These are phyloP conservation scores for Erythrophleum fordii DNA, from an alignment of 306 rosid species.

Conservation along the genomic window DNA sequence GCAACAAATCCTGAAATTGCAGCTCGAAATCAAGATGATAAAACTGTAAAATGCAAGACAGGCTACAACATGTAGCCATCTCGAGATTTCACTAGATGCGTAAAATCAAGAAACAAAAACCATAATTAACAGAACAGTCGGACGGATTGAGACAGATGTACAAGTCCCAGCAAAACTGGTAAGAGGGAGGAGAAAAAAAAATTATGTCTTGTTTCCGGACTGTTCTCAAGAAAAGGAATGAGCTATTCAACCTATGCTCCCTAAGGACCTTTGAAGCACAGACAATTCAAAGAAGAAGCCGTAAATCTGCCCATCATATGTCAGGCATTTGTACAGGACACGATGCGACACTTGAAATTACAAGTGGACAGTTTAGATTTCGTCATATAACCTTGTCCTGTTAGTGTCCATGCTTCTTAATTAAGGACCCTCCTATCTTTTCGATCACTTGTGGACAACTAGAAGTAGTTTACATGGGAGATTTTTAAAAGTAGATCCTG, in stretches of 20 bases:
- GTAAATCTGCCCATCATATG: neutral
- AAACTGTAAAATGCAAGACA: neutral
- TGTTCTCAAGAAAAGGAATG: constrained; percentile 13
- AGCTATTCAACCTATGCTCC: constrained; percentile 6
- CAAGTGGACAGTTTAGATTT: too few species aligned
- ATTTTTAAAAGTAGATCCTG: neutral
- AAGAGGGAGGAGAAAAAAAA: constrained; percentile 17
- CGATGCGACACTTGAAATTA: neutral
- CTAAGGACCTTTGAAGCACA: neutral
- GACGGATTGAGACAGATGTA: neutral
- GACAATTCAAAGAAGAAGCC: neutral
- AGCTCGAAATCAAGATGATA: constrained; percentile 30
- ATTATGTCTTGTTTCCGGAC: neutral
- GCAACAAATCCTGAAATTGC: constrained; percentile 71
- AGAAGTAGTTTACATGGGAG: neutral
- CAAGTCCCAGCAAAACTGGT: neutral
- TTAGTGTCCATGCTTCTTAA: neutral
- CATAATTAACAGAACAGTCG: constrained; percentile 14
- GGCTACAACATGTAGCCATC: neutral
- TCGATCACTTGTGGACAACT: neutral
- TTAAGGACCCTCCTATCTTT: neutral
- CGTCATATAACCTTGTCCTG: too few species aligned
- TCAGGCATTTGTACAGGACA: neutral
- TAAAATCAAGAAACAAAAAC: constrained; percentile 19
- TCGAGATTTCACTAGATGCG: constrained; percentile 9